phyloP scores from a whole-genome alignment of 306 rosid genomes.

The Albizia julibrissin region DNA sequence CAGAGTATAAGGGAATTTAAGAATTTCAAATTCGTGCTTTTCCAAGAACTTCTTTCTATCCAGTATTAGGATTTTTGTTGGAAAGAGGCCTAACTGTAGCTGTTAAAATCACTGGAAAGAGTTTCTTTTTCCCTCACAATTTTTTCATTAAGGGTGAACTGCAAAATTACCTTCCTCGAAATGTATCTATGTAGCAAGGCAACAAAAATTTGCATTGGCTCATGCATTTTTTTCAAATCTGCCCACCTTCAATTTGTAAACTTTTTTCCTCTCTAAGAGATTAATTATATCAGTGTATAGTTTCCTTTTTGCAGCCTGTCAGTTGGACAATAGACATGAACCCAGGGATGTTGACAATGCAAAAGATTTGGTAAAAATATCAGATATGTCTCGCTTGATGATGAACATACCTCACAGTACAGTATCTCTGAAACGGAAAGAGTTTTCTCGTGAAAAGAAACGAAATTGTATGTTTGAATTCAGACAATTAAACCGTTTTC shows the following conservation, averaged over 20 bases:
- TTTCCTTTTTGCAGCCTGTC: slow-evolving; percentile 45
- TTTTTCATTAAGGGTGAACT: slow-evolving; percentile 10
- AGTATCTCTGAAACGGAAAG: slow-evolving; percentile 42
- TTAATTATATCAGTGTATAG: slow-evolving; percentile 12
- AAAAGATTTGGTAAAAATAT: slow-evolving; percentile 31
- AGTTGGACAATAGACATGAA: slow-evolving; percentile 31
- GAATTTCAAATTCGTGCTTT: background rate
- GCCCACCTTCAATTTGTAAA: background rate
- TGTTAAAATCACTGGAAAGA: background rate
- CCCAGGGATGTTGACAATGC: slow-evolving; percentile 34
- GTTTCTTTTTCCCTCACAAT: background rate
- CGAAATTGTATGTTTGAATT: slow-evolving; percentile 44
- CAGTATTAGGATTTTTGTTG: background rate
- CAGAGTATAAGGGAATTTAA: background rate
- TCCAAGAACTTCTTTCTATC: background rate
- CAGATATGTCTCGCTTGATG: slow-evolving; percentile 50
- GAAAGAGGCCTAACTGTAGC: background rate
- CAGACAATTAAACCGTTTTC: slow-evolving; percentile 47
- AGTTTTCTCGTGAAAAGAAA: slow-evolving; percentile 58
- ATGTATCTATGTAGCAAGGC: background rate
- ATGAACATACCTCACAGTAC: slow-evolving; percentile 28
- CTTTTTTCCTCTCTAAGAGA: slow-evolving; percentile 25
- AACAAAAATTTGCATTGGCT: slow-evolving; percentile 1
- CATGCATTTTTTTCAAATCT: background rate
- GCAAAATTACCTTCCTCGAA: background rate